A percentile compares a stretch with the other conserved stretches of the same genome.
These are phyloP conservation scores for Xylaria sp. DNA, from an alignment of 2,329 filamentous ascomycete genomes.

Conservation along the genomic window DNA sequence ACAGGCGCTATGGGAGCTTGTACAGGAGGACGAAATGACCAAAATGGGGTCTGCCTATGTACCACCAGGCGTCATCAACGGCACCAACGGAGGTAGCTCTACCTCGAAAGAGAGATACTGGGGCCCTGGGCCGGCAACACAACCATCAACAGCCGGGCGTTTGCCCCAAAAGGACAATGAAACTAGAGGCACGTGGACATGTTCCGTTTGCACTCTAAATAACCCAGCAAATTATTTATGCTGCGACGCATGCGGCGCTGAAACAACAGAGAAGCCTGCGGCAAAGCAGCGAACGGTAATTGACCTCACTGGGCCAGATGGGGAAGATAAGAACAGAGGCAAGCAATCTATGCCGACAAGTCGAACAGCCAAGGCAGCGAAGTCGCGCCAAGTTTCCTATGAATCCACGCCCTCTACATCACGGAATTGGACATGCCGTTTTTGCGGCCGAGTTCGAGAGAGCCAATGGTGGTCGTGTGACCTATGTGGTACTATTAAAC, in stretches of 20 bases:
- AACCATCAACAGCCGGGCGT: conserved; percentile 14
- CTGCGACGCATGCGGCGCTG: conserved; percentile 62
- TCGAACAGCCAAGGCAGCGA: conserved; percentile 17
- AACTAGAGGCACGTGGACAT: conserved; percentile 53
- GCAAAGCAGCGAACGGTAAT: conserved; percentile 34
- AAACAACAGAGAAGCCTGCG: conserved; percentile 43
- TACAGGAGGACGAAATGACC: conserved; percentile 74
- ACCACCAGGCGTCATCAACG: conserved; percentile 48
- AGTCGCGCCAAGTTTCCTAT: neutral
- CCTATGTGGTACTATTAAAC: conserved; percentile 59
- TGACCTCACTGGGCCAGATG: conserved; percentile 33
- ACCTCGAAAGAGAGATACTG: conserved; percentile 47
- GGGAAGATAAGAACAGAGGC: conserved; percentile 5
- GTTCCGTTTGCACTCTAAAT: conserved; percentile 60
- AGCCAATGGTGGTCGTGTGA: conserved; percentile 63
- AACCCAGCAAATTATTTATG: conserved; percentile 57
- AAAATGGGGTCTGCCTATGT: conserved; percentile 63
- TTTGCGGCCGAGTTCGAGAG: conserved; percentile 58
- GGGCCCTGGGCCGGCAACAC: conserved; percentile 48
- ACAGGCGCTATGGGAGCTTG: conserved; percentile 82
- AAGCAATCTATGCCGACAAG: conserved; percentile 20
- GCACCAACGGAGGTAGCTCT: neutral
- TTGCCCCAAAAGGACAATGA: conserved; percentile 7
- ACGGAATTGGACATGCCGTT: conserved; percentile 56
- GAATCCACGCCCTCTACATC: conserved; percentile 26